Percentiles rank a stretch among this genome's conserved stretches.
Conservation (phyloP, 768 basidiomycete species). For the Naganishia antarctica region DNA sequence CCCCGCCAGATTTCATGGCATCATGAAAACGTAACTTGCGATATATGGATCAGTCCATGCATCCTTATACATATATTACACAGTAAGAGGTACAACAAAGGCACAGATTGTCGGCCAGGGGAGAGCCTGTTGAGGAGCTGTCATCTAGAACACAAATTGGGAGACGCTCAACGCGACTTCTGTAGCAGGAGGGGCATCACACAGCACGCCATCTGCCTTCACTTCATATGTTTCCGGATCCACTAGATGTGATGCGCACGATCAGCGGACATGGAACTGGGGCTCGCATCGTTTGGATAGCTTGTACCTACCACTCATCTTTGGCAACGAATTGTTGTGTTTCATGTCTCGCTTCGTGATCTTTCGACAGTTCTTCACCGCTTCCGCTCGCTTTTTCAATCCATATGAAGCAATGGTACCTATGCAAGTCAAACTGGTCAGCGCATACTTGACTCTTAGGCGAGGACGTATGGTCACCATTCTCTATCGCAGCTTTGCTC, state of each 20-base stretch:
- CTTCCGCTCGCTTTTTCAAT: slow-evolving; percentile 65
- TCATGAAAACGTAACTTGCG: no score
- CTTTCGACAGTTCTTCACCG: slow-evolving; percentile 69
- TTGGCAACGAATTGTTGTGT: slow-evolving; percentile 75
- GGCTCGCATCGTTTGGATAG: background rate
- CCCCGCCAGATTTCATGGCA: no score
- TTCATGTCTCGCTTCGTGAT: slow-evolving; percentile 89
- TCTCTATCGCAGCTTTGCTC: slow-evolving; percentile 63
- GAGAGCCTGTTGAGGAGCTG: background rate
- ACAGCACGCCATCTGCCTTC: slow-evolving; percentile 67
- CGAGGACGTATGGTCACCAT: no score
- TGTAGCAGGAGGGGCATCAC: slow-evolving; percentile 70
- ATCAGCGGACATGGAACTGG: no score
- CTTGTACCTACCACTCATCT: slow-evolving; percentile 57
- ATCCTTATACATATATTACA: no score
- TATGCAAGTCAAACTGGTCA: slow-evolving; percentile 37
- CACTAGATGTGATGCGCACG: no score
- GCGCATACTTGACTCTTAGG: background rate
- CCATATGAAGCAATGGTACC: slow-evolving; percentile 64
- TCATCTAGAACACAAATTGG: slow-evolving; percentile 72
- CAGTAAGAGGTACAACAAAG: background rate
- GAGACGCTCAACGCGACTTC: slow-evolving; percentile 63
- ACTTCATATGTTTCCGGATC: slow-evolving; percentile 92
- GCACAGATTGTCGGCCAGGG: background rate
- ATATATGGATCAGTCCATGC: no score